Evolutionary conservation across 1,284 basidiomycete genomes (phyloP), one percentile per base, ranked within the genome.

Genomic region (Hemileia vastatrix): DNA sequence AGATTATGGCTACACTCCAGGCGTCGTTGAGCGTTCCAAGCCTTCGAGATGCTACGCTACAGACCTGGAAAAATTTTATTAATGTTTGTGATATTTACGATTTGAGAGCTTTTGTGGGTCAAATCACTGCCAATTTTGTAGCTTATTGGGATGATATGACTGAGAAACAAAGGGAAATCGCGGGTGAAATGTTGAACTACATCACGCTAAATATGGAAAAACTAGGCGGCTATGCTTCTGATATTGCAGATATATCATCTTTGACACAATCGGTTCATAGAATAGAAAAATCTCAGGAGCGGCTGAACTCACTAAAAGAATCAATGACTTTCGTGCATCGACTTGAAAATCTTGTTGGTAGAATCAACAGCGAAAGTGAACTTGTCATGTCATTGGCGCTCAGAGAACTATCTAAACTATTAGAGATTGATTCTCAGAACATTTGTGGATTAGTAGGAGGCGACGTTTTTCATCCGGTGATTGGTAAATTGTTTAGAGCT

Each of bases 1-100:
- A 95, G 90, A 86, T 98, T 69, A 91, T 98, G 86, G 91, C 94
- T 0, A 91, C 88, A n/a, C 81, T 98, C 47, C 94, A 96, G 77
- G 90, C 88, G 18, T 89, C 87, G 74, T 80, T 97, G 5, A 78
- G 80, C 47, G 80, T 86, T 6, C 81, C 82, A 0, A 86, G 86
- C 60, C 80, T 98, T 3, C 82, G 88, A 0, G 82, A 87, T 63
- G 84, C 85, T 3, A 88, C 90, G 0, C 80, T 99, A 1, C 79
- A 83, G 44, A 89, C 86, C 53, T 97, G 93, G 92, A 77, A 82
- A 60, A 80, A 79, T 18, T 95, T 97, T 76, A 79, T 96, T 67
- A 82, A 79, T 5, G 85, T 84, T 0, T 77, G 96, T 45, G 79
- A 81, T 3, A 82, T 83, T 24, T 77, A 77, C 40, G 92, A 97